Conservation (phyloP, 768 basidiomycete genomes). For the Baorangia bicolor region DNA sequence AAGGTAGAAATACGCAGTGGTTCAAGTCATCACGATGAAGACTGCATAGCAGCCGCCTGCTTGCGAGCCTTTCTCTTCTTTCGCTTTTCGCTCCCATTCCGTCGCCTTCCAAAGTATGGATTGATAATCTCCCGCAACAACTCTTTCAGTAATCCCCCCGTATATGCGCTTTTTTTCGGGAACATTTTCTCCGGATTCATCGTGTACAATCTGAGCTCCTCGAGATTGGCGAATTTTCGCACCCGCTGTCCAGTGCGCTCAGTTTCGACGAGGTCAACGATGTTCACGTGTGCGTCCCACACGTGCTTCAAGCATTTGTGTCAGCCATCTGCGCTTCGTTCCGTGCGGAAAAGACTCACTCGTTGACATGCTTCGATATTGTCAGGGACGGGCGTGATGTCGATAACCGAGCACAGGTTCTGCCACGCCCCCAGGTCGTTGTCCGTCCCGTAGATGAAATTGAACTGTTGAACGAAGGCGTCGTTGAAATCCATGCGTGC, state of each 20-base stretch:
- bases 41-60: not conserved
- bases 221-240: constrained; percentile 23
- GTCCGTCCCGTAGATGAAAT: constrained; percentile 20
- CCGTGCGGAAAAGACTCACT: constrained; percentile 6
- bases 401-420: constrained; percentile 22
- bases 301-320: constrained; percentile 13
- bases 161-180: constrained; percentile 26
- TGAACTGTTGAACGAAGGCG: constrained; percentile 27
- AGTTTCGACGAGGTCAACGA: constrained; percentile 33
- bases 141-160: constrained; percentile 31
- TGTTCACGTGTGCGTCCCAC: constrained; percentile 32
- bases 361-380: constrained; percentile 13
- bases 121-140: constrained; percentile 31
- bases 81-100: constrained; percentile 20
- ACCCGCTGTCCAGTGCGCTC: constrained; percentile 17
- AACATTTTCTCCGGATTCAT: constrained; percentile 18
- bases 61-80: constrained; percentile 15
- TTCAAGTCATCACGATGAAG: not conserved
- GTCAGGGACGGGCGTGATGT: constrained; percentile 21
- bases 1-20: not conserved
- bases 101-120: constrained; percentile 13
- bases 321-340: not conserved
- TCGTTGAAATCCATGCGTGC: constrained; percentile 11
- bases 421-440: constrained; percentile 24
- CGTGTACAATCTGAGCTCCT: constrained; percentile 30